Evolutionary conservation across 345 rosid genomes (phyloP).

Genomic region (Salix purpurea): DNA sequence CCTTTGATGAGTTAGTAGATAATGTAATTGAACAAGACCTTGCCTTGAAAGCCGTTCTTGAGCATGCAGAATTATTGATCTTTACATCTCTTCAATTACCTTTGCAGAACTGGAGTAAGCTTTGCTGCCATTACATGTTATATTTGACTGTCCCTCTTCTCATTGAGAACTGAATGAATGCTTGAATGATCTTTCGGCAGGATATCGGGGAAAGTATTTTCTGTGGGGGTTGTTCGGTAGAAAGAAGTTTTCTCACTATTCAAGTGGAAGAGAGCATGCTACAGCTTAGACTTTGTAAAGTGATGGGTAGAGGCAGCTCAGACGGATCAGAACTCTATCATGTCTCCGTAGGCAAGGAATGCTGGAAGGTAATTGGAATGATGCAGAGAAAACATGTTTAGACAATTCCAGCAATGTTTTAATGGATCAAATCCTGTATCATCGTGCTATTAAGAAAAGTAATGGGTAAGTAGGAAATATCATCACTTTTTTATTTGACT

Average conservation of each 20-base stretch:
- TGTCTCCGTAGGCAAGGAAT: not conserved
- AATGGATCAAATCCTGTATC: not conserved
- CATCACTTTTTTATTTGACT: no score
- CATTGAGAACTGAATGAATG: not conserved
- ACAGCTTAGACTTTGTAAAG: not conserved
- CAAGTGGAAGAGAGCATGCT: not conserved
- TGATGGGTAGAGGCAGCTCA: not conserved
- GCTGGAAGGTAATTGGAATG: not conserved
- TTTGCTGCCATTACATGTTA: not conserved
- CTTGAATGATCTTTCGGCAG: not conserved
- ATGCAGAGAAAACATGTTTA: no score
- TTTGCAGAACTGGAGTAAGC: not conserved
- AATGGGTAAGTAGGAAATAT: no score
- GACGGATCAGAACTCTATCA: no score
- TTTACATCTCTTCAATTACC: constrained; percentile 7
- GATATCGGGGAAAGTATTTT: not conserved
- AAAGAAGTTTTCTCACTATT: not conserved
- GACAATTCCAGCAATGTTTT: not conserved
- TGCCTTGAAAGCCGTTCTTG: constrained; percentile 4
- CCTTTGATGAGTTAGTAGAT: not conserved
- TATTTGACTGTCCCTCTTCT: not conserved
- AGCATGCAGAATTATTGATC: not conserved
- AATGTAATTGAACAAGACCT: not conserved
- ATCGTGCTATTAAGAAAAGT: no score
- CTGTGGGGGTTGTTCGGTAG: not conserved